Base-by-base conservation (phyloP, 2,329 filamentous ascomycete genomes). In the Phaeophleospora eucalypticola region DNA sequence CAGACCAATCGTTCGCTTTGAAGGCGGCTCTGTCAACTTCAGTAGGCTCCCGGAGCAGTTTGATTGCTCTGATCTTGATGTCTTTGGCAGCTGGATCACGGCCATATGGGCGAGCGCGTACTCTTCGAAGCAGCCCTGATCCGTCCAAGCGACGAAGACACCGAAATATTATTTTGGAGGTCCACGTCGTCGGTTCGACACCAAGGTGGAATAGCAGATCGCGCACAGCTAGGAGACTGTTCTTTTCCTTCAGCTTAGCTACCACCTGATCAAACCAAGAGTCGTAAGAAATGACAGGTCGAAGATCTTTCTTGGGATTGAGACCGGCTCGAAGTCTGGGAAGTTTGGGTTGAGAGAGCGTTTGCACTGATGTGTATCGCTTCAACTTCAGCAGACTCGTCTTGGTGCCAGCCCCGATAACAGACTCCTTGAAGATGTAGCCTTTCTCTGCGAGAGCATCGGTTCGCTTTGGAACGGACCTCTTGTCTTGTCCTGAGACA, bases 391-490 rank as follows among this genome's bases (percentile, higher is more conserved):
- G 77, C 4, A 81, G 63, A 60, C 78, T 83, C 0, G 80, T 83
- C 37, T 75, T 72, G 4, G 70, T 64, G 3, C 73, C 71, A 47
- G 70, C 71, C 17, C 70, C 66, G 21, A 76, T 68, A 15, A 79
- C 70, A 7, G 66, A 60, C 43, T 70, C 68, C 57, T 84, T 84
- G 34, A 75, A 70, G 44, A 84, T 83, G 59, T 84, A 83, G 0
- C 81, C 81, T 53, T 79, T 81, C 29, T 69, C 63, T 4, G 72
- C 70, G 33, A 84, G 67, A 2, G 68, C 64, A 51, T 82, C 77
- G 2, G 81, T 84, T 33, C 81, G 71, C 51, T 77, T 72, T 1
- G 81, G 81, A 2, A 84, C 75, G 1, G 81, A 84, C 37, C 81
- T 73, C 59, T 83, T 84, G 61, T 84, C 81, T 64, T 84, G 81